Conservation (phyloP, 108 stramenopile genomes). For the Nitzschia inconspicua region DNA sequence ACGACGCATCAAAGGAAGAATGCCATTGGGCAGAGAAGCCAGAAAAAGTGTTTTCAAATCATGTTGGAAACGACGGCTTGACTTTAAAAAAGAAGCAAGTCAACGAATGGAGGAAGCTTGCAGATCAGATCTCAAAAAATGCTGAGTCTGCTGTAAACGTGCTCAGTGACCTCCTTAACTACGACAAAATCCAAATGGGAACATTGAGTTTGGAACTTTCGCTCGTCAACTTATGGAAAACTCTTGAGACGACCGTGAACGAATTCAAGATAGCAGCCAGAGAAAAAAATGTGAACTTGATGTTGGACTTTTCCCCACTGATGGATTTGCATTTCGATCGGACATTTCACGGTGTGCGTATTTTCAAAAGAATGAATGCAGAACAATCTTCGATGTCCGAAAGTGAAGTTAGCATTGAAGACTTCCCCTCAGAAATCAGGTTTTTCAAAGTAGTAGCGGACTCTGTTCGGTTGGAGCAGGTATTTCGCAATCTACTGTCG, state of each 20-base stretch:
- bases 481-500: conserved; percentile 40
- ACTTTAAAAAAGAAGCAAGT: neutral
- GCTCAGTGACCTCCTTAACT: conserved; percentile 44
- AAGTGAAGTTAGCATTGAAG: neutral
- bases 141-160: conserved; percentile 39
- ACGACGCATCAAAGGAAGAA: no score
- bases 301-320: conserved; percentile 3
- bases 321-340: neutral
- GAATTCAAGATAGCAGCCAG: conserved; percentile 29
- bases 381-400: neutral
- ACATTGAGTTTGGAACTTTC: conserved; percentile 24
- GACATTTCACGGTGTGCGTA: neutral
- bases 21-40: no score
- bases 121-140: conserved; percentile 10
- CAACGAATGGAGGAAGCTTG: conserved; percentile 1
- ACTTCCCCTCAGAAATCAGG: neutral
- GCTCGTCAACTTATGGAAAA: conserved; percentile 20
- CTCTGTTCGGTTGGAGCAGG: conserved; percentile 22
- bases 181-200: conserved; percentile 41
- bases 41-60: no score
- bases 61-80: neutral
- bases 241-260: conserved; percentile 5
- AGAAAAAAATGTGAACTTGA: conserved; percentile 16
- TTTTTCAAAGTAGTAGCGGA: conserved; percentile 29
- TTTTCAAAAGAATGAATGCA: no score